Evolutionary conservation across 352 stramenopile genomes (phyloP).

Genomic region (Stramenopiles sp.): DNA sequence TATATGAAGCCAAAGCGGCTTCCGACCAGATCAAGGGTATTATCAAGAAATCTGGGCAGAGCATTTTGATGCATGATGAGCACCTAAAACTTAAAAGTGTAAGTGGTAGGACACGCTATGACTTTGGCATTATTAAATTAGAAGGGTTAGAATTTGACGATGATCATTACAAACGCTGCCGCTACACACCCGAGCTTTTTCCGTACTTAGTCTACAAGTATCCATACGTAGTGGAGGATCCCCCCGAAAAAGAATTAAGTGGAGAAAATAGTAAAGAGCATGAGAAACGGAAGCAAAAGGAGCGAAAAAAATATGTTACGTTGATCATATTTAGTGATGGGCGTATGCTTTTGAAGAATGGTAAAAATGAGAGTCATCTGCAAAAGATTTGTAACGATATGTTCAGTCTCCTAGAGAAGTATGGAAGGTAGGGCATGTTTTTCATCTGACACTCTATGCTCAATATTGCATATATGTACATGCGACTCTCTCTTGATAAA

Average conservation of each 20-base stretch:
- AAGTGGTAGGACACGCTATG: not conserved
- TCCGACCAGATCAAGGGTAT: not conserved
- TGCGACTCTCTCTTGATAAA: too few relatives aligned
- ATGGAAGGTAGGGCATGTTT: not conserved
- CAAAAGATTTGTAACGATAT: not conserved
- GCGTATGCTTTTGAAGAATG: not conserved
- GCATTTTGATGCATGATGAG: not conserved
- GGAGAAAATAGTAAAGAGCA: not conserved
- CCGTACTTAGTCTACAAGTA: not conserved
- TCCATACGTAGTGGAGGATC: not conserved
- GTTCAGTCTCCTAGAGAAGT: not conserved
- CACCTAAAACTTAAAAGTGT: not conserved
- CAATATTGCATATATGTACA: too few relatives aligned
- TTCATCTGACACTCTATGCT: too few relatives aligned
- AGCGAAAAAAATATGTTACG: not conserved
- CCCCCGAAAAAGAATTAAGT: not conserved
- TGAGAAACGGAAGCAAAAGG: not conserved
- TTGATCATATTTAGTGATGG: not conserved
- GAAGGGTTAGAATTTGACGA: not conserved
- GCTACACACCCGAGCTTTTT: not conserved
- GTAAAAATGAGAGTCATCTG: not conserved
- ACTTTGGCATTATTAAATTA: not conserved
- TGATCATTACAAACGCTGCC: not conserved
- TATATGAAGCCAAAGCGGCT: not conserved
- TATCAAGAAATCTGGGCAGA: not conserved